Conservation (phyloP, 2,329 filamentous ascomycete species). For the Penicillium sp. region DNA sequence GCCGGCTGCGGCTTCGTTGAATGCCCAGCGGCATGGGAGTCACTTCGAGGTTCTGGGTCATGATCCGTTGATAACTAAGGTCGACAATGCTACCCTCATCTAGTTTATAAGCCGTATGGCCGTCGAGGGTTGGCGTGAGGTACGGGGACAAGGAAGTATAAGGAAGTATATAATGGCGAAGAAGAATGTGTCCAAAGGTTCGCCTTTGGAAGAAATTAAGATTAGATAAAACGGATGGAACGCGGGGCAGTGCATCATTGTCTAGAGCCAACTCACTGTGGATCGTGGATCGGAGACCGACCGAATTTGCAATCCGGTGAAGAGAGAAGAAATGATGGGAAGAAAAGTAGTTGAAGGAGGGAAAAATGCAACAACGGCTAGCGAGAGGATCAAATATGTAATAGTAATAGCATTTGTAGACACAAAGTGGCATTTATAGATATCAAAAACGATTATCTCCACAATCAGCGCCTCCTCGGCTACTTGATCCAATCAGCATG, state of each 20-base stretch:
- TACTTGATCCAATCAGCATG: constrained; percentile 14
- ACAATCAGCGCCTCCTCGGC: constrained; percentile 15
- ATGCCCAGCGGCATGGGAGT: constrained; percentile 24
- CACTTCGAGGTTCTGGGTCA: constrained; percentile 27
- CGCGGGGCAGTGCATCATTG: constrained; percentile 20
- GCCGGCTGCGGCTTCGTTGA: constrained; percentile 33
- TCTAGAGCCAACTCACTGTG: constrained; percentile 19
- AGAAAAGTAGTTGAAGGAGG: neutral
- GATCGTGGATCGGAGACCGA: constrained; percentile 6
- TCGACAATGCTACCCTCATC: constrained; percentile 7
- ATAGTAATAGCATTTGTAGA: neutral
- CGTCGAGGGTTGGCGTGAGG: neutral
- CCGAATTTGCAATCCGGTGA: constrained; percentile 6
- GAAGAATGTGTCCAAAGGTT: neutral
- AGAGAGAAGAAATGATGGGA: neutral
- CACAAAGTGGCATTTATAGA: neutral
- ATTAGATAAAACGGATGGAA: constrained; percentile 18
- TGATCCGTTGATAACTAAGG: constrained; percentile 10
- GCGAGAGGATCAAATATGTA: neutral
- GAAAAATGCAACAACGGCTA: neutral
- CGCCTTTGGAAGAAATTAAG: neutral
- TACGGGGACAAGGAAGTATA: neutral
- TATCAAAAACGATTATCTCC: neutral
- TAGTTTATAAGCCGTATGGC: constrained; percentile 3
- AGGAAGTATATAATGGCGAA: neutral